Conservation (phyloP, 1,284 basidiomycete species). For the Laetiporus sulphureus region DNA sequence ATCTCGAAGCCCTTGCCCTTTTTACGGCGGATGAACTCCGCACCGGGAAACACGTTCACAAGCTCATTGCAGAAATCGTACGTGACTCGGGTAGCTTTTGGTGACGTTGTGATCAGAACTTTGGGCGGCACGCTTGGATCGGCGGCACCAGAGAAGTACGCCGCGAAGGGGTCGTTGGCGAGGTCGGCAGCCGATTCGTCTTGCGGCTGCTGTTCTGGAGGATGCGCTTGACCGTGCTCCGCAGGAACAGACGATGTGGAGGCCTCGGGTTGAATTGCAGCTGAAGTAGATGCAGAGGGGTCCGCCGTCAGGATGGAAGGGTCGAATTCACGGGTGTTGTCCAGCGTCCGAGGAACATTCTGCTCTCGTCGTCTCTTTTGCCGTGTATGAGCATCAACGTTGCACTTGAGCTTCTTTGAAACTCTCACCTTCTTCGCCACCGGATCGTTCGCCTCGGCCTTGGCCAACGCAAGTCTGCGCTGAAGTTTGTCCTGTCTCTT, state of each 20-base stretch:
- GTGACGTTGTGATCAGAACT: constrained; percentile 86
- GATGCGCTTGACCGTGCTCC: constrained; percentile 6
- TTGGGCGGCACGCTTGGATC: constrained; percentile 72
- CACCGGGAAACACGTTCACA: constrained; percentile 89
- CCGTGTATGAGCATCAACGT: no score
- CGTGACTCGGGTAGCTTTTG: constrained; percentile 78
- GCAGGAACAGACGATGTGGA: constrained; percentile 14
- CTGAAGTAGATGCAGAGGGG: constrained; percentile 38
- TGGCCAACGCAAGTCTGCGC: constrained; percentile 68
- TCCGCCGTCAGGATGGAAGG: constrained; percentile 76
- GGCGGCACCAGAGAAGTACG: constrained; percentile 58
- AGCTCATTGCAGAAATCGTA: constrained; percentile 91
- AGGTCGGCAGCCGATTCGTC: constrained; percentile 64
- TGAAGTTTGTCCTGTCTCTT: constrained; percentile 81
- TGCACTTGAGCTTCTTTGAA: no score
- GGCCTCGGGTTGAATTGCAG: constrained; percentile 20
- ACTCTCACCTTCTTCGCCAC: constrained; percentile 59
- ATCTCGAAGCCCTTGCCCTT: constrained; percentile 94
- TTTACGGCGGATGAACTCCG: constrained; percentile 86
- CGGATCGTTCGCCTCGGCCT: constrained; percentile 67
- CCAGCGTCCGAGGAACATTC: constrained; percentile 88
- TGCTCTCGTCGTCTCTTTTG: constrained; percentile 78
- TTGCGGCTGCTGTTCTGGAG: constrained; percentile 24
- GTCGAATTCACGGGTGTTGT: constrained; percentile 90
- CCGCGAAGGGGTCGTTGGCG: constrained; percentile 65